These are phyloP conservation scores for Meira miltonrushii DNA, from an alignment of 1,284 basidiomycete species.

Conservation along the genomic window DNA sequence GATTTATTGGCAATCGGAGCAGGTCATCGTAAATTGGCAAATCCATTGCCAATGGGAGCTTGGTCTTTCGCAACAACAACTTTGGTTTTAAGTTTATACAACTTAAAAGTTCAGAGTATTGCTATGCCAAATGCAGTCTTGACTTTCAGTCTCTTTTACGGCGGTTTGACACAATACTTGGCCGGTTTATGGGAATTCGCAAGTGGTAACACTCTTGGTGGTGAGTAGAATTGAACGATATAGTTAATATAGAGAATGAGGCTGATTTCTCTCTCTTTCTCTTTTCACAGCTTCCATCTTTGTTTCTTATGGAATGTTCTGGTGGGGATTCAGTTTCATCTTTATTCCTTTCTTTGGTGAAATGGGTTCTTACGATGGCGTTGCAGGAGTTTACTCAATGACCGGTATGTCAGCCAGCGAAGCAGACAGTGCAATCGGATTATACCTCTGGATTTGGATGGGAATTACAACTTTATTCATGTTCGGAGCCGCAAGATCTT, in stretches of 20 bases:
- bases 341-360: constrained; percentile 32
- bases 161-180: constrained; percentile 24
- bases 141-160: constrained; percentile 3
- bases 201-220: constrained; percentile 23
- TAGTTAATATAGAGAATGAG: too few relatives aligned
- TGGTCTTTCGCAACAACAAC: constrained; percentile 9
- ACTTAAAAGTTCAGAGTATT: constrained; percentile 23
- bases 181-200: constrained; percentile 44
- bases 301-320: constrained; percentile 23
- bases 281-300: constrained; percentile 22
- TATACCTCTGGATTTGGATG: constrained; percentile 36
- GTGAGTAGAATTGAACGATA: not conserved
- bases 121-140: constrained; percentile 24
- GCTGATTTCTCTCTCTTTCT: not conserved
- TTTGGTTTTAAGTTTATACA: constrained; percentile 30
- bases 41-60: constrained; percentile 23
- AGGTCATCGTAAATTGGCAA: constrained; percentile 25
- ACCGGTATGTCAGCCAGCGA: constrained; percentile 16
- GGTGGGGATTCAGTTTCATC: constrained; percentile 36
- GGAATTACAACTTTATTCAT: constrained; percentile 37
- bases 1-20: constrained; percentile 31
- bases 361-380: constrained; percentile 26
- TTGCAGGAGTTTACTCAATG: constrained; percentile 24
- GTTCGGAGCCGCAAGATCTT: constrained; percentile 20
- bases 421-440: constrained; percentile 20